A percentile compares a stretch with the other conserved stretches of the same genome.
These are phyloP conservation scores for Paragyromitra xinjiangensis DNA, from an alignment of 495 filamentous ascomycete species.

Conservation along the genomic window DNA sequence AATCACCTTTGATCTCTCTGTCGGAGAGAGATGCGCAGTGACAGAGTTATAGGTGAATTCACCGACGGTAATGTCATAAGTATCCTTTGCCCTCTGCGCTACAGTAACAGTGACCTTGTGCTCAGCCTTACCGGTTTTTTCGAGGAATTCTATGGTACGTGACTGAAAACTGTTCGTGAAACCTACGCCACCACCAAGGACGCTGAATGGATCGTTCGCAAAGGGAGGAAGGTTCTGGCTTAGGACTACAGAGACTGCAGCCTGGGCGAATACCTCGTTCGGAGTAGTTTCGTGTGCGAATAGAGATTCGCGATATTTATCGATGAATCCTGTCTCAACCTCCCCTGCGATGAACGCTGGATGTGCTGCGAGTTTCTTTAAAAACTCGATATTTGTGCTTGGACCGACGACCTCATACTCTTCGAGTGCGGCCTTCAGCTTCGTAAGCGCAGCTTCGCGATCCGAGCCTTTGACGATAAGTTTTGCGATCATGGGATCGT, in stretches of 20 bases:
- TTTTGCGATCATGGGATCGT: slow-evolving; percentile 99
- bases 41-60: slow-evolving; percentile 60
- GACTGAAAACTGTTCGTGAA: slow-evolving; percentile 66
- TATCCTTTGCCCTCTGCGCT: slow-evolving; percentile 68
- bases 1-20: slow-evolving; percentile 59
- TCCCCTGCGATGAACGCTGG: slow-evolving; percentile 84
- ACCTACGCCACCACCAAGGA: slow-evolving; percentile 65
- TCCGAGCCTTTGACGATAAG: slow-evolving; percentile 87
- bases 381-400: slow-evolving; percentile 94
- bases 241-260: slow-evolving; percentile 72
- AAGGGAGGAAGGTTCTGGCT: slow-evolving; percentile 47
- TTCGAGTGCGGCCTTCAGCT: slow-evolving; percentile 79
- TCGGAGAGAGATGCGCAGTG: slow-evolving; percentile 21
- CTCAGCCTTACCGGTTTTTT: slow-evolving; percentile 57
- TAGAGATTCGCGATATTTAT: slow-evolving; percentile 79
- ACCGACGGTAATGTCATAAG: slow-evolving; percentile 73
- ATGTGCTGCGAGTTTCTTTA: slow-evolving; percentile 84
- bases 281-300: slow-evolving; percentile 67
- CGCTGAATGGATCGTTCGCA: slow-evolving; percentile 48
- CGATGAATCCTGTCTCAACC: slow-evolving; percentile 96
- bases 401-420: slow-evolving; percentile 93
- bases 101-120: slow-evolving; percentile 72
- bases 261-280: slow-evolving; percentile 80
- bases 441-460: slow-evolving; percentile 82
- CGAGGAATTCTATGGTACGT: slow-evolving; percentile 67